phyloP scores from a whole-genome alignment of 2,329 filamentous ascomycete genomes.

The Cyphellophora europaea region DNA sequence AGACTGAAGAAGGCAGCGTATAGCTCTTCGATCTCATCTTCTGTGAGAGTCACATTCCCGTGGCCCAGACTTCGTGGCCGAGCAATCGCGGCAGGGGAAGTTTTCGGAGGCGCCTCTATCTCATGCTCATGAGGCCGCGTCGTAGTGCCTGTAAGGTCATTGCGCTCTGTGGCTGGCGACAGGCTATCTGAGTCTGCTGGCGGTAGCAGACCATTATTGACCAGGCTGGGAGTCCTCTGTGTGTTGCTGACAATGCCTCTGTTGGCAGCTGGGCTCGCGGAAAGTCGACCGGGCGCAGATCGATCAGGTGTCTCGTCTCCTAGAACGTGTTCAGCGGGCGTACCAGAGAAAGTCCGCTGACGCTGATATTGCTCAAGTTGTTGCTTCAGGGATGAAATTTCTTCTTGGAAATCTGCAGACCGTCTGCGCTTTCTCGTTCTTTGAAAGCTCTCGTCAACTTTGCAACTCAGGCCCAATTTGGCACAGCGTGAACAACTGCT shows the following conservation, averaged over 20 bases:
- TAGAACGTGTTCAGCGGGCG: not conserved
- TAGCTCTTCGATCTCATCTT: conserved; percentile 21
- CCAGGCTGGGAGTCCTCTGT: not conserved
- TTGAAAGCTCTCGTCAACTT: conserved; percentile 14
- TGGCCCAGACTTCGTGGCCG: not conserved
- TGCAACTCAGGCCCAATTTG: conserved; percentile 12
- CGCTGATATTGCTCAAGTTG: not conserved
- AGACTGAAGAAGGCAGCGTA: conserved; percentile 49
- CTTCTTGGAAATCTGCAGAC: conserved; percentile 2
- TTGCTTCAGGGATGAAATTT: conserved; percentile 1
- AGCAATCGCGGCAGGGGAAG: not conserved
- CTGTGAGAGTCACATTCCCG: not conserved
- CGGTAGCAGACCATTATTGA: conserved; percentile 6
- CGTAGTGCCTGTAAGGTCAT: not conserved
- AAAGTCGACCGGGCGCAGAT: not conserved
- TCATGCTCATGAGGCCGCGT: not conserved
- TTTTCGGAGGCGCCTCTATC: not conserved
- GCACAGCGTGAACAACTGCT: conserved; percentile 9
- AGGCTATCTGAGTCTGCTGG: not conserved
- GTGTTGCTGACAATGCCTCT: not conserved
- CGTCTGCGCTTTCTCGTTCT: conserved; percentile 14
- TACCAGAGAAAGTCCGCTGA: not conserved
- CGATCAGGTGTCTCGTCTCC: not conserved
- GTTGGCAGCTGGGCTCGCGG: conserved; percentile 4
- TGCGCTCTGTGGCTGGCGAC: too few relatives aligned